Percentiles rank a stretch among this genome's conserved stretches.
phyloP scores from a whole-genome alignment of 1,139 yeast genomes.

The Blastobotrys buckinghamii region DNA sequence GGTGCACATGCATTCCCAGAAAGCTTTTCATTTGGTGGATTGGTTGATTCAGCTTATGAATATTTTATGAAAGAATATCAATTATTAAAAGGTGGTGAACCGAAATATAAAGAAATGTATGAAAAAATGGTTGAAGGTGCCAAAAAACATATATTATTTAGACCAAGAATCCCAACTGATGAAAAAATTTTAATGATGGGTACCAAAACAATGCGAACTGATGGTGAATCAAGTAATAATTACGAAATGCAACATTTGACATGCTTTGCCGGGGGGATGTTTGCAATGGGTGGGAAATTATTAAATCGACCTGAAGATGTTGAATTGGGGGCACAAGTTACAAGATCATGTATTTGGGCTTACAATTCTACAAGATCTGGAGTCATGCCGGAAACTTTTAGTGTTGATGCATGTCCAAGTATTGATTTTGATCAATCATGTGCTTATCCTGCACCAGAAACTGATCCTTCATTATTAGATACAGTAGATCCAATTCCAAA shows the following conservation, averaged over 20 bases:
- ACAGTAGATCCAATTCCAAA: constrained; percentile 1
- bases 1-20: constrained; percentile 11
- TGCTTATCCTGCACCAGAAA: background rate
- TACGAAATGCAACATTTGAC: constrained; percentile 50
- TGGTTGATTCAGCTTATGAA: constrained; percentile 66
- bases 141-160: constrained; percentile 38
- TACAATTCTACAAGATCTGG: constrained; percentile 43
- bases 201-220: constrained; percentile 32
- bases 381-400: constrained; percentile 42
- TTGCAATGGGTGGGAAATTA: constrained; percentile 61
- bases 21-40: constrained; percentile 46
- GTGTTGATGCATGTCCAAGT: constrained; percentile 35
- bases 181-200: constrained; percentile 45
- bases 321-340: constrained; percentile 52
- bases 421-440: constrained; percentile 9
- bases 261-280: constrained; percentile 57
- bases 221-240: constrained; percentile 9
- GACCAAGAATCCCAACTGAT: constrained; percentile 38
- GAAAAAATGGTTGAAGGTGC: constrained; percentile 36
- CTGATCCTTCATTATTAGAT: background rate
- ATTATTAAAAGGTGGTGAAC: constrained; percentile 43
- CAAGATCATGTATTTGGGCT: constrained; percentile 64
- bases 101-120: constrained; percentile 34
- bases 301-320: constrained; percentile 46
- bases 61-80: constrained; percentile 57